These are phyloP conservation scores for Metschnikowia cerradonensis DNA, from an alignment of 805 yeast species.

Conservation along the genomic window DNA sequence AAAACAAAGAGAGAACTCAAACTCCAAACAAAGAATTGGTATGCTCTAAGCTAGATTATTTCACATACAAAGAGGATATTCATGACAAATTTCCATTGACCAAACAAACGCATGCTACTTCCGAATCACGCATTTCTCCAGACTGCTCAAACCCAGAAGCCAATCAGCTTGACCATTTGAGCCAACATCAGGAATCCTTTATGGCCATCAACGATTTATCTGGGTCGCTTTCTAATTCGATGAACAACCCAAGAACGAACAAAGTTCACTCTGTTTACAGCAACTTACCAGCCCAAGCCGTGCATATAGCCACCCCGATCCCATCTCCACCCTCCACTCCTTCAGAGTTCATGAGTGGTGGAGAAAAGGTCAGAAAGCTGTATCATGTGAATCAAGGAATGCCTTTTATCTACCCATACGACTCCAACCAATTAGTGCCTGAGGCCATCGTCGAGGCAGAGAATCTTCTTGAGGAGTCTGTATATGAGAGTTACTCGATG, in stretches of 20 bases:
- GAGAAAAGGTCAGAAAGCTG: constrained; percentile 48
- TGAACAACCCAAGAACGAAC: constrained; percentile 55
- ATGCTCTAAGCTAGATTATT: constrained; percentile 83
- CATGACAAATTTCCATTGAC: constrained; percentile 70
- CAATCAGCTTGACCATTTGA: background rate
- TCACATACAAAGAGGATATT: constrained; percentile 72
- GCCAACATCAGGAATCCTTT: constrained; percentile 14
- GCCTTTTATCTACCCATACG: constrained; percentile 63
- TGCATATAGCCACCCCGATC: constrained; percentile 82
- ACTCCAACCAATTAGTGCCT: constrained; percentile 45
- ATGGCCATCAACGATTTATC: constrained; percentile 42
- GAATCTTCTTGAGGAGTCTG: constrained; percentile 55
- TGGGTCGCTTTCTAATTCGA: constrained; percentile 54
- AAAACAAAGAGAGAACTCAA: constrained; percentile 19
- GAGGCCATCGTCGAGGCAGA: constrained; percentile 78
- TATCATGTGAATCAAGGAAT: constrained; percentile 64
- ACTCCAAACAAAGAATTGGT: constrained; percentile 25
- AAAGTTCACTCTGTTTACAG: constrained; percentile 41
- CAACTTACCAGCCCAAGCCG: constrained; percentile 48
- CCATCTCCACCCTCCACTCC: constrained; percentile 68
- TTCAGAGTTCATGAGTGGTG: constrained; percentile 44
- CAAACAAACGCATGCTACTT: background rate
- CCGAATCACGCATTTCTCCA: background rate
- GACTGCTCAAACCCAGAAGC: constrained; percentile 1
- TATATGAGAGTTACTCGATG: constrained; percentile 62